Evolutionary conservation across 352 stramenopile species (phyloP), one percentile per base, ranked within the genome.

Genomic region (Plasmopara muralis): DNA sequence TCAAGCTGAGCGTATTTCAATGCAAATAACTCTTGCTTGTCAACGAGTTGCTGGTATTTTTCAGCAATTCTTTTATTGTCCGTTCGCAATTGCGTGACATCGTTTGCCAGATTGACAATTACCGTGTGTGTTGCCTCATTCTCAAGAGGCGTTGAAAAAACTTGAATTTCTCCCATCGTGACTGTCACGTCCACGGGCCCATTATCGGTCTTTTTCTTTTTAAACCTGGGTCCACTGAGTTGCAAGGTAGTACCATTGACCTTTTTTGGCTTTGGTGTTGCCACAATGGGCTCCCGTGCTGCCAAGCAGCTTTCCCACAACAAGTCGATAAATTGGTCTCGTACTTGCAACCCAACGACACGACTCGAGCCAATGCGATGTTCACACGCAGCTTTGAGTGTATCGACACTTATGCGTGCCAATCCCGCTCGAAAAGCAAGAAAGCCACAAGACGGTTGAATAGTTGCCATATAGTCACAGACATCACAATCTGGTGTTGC

Each of bases 301-400:
- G 13, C 39, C 49, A 55, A 42, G 30, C 49, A 48, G 16, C 13
- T 48, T 29, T 48, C 49, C 30, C 39, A 55, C 40, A 55, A 9
- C 5, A 43, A 15, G 12, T 48, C 13, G 14, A 55, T 38, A 28
- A 55, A 50, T 20, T 62, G 58, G 37, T 69, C 54, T 43, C 40
- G 28, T 33, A 47, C 30, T 29, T 55, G 38, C 9, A 55, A 18
- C 28, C 49, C 29, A 14, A 47, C 5, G 28, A 33, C 25, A 43
- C 49, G 18, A 16, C 6, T 20, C 0, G 14, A 7, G 8, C 48
- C 48, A 9, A 8, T 47, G 28, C 29, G 48, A 35, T 42, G 48
- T 16, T 43, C 29, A 14, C 48, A 55, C 7, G 48, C 39, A 5
- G 28, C 48, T 25, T 20, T 54, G n/a, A 54, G 39, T 31, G 48